phyloP scores from a whole-genome alignment of 148 eudicot genomes.

The Limonium bicolor region DNA sequence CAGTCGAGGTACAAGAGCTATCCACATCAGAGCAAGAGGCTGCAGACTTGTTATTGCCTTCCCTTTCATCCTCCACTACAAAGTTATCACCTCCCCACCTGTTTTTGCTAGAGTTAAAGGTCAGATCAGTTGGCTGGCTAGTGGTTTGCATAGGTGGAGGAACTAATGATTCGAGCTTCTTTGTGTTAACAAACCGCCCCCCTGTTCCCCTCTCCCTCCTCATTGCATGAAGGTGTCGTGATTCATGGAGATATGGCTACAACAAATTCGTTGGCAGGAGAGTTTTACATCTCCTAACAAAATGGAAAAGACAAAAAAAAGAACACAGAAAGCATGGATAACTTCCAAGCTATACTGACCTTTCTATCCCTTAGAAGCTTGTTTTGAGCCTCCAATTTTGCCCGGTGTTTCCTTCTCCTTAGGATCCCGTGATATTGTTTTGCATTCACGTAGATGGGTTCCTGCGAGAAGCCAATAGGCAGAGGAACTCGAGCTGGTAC shows the following conservation, averaged over 20 bases:
- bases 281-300: neutral
- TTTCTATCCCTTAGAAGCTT: conserved; percentile 74
- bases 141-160: too few species aligned
- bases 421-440: conserved; percentile 84
- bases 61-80: too few species aligned
- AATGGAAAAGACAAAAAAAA: neutral
- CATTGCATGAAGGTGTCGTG: conserved; percentile 91
- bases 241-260: conserved; percentile 96
- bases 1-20: too few species aligned
- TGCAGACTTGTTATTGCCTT: too few species aligned
- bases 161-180: conserved; percentile 30
- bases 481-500: too few species aligned
- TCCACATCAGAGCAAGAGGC: too few species aligned
- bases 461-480: conserved; percentile 77
- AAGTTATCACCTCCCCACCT: too few species aligned
- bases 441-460: conserved; percentile 95
- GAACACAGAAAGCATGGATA: neutral
- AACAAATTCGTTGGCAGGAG: neutral
- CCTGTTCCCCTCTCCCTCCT: conserved; percentile 82
- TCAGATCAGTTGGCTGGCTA: too few species aligned
- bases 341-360: conserved; percentile 18
- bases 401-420: conserved; percentile 85
- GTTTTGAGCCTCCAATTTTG: conserved; percentile 90
- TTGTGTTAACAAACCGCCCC: conserved; percentile 83
- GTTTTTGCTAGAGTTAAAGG: too few species aligned